phyloP scores from a whole-genome alignment of 345 rosid genomes.

The Rhodamnia rubescens region DNA sequence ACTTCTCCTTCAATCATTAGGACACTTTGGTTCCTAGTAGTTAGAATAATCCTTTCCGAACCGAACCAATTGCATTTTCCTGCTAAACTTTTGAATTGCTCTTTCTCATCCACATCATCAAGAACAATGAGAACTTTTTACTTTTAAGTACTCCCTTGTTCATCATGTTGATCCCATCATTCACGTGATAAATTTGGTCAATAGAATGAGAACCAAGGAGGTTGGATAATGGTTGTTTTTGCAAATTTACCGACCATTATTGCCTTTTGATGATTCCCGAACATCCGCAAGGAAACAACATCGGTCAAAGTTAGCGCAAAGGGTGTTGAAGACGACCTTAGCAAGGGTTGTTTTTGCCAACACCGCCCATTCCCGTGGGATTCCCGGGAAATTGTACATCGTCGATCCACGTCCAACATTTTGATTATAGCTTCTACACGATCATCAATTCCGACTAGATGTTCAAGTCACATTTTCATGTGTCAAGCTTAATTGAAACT shows the following conservation, averaged over 20 bases:
- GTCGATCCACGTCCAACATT: background rate
- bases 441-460: background rate
- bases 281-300: background rate
- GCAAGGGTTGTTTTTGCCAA: background rate
- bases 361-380: background rate
- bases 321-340: background rate
- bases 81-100: too few relatives aligned
- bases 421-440: background rate
- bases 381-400: fast-evolving
- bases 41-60: background rate
- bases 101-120: too few relatives aligned
- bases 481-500: background rate
- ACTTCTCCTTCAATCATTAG: background rate
- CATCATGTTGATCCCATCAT: background rate
- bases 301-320: background rate
- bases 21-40: background rate
- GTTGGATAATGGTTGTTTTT: background rate
- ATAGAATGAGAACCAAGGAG: background rate
- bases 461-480: too few relatives aligned
- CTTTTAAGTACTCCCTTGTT: background rate
- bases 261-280: background rate
- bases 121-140: too few relatives aligned
- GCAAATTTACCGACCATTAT: background rate
- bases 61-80: background rate
- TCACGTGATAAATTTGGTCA: fast-evolving